Conservation (phyloP, 192 early-diverging fungal species). For the Rhizoclosmatium globosum region DNA sequence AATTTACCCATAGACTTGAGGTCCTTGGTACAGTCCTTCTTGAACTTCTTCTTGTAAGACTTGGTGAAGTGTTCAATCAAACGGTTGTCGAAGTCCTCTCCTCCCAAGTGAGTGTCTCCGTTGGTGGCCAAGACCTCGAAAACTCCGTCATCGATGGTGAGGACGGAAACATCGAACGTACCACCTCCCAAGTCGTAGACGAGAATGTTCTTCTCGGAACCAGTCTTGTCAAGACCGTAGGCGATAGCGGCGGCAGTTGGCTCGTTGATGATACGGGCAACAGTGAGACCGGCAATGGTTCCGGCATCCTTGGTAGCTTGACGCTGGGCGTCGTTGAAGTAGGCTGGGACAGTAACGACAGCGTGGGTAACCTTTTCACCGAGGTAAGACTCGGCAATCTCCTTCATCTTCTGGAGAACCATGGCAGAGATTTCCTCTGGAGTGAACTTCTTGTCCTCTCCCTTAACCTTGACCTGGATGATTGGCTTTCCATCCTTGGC, state of each 20-base stretch:
- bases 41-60: slow-evolving; percentile 90
- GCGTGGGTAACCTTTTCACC: slow-evolving; percentile 82
- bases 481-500: slow-evolving; percentile 83
- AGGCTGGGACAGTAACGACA: slow-evolving; percentile 97
- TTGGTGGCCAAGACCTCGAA: slow-evolving; percentile 95
- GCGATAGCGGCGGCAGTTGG: slow-evolving; percentile 94
- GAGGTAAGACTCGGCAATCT: slow-evolving; percentile 67
- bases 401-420: slow-evolving; percentile 96
- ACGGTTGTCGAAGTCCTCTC: slow-evolving; percentile 98
- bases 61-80: slow-evolving; percentile 93
- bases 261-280: slow-evolving; percentile 93
- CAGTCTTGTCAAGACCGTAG: slow-evolving; percentile 94
- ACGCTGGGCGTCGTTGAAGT: slow-evolving; percentile 96
- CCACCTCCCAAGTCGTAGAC: slow-evolving; percentile 98
- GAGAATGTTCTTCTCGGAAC: slow-evolving; percentile 88
- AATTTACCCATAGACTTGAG: slow-evolving; percentile 93
- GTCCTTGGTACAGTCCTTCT: slow-evolving; percentile 83
- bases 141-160: slow-evolving; percentile 95
- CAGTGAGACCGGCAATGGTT: slow-evolving; percentile 81
- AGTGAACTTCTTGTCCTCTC: slow-evolving; percentile 82
- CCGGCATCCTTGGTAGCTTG: slow-evolving; percentile 94
- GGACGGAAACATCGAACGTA: slow-evolving; percentile 96
- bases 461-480: slow-evolving; percentile 87
- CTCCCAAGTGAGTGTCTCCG: slow-evolving; percentile 97
- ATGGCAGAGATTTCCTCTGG: slow-evolving; percentile 99